phyloP scores from a whole-genome alignment of 352 stramenopile genomes.

The Globisporangium barbulae region DNA sequence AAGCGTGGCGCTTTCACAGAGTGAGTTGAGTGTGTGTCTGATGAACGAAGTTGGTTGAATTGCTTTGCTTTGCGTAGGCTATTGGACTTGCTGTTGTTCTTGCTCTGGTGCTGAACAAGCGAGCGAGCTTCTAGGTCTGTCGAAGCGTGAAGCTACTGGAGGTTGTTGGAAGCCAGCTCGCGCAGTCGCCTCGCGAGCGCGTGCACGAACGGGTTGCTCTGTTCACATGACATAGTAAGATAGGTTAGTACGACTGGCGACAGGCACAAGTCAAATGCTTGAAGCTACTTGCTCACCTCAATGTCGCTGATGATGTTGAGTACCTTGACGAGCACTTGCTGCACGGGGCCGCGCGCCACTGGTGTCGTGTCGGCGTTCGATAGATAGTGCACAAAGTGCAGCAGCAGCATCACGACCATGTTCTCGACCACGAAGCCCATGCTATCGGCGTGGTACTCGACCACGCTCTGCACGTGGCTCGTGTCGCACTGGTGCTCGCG shows the following conservation, averaged over 20 bases:
- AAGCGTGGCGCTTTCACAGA: too few species aligned
- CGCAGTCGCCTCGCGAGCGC: slow-evolving; percentile 63
- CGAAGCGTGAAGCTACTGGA: slow-evolving; percentile 1
- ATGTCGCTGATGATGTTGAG: slow-evolving; percentile 57
- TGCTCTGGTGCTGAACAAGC: too few species aligned
- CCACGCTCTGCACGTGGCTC: slow-evolving; percentile 40
- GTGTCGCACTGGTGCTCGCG: slow-evolving; percentile 40
- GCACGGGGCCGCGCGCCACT: slow-evolving; percentile 23
- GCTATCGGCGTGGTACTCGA: slow-evolving; percentile 79
- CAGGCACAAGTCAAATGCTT: neutral
- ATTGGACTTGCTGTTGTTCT: too few species aligned
- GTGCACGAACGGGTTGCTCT: slow-evolving; percentile 72
- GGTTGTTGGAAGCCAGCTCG: slow-evolving; percentile 36
- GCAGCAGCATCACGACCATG: slow-evolving; percentile 63
- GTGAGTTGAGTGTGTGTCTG: too few species aligned
- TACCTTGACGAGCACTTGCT: slow-evolving; percentile 67
- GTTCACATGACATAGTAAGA: slow-evolving; percentile 6
- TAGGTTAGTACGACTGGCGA: slow-evolving; percentile 5
- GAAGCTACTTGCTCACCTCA: slow-evolving; percentile 37
- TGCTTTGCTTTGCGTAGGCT: too few species aligned
- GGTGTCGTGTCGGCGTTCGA: slow-evolving; percentile 25
- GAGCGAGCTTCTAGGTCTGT: too few species aligned
- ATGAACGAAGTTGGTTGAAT: too few species aligned
- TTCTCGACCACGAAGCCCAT: slow-evolving; percentile 77
- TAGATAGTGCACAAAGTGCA: slow-evolving; percentile 71